phyloP scores from a whole-genome alignment of 257 asterid genomes.

The Solanum pinnatisectum region DNA sequence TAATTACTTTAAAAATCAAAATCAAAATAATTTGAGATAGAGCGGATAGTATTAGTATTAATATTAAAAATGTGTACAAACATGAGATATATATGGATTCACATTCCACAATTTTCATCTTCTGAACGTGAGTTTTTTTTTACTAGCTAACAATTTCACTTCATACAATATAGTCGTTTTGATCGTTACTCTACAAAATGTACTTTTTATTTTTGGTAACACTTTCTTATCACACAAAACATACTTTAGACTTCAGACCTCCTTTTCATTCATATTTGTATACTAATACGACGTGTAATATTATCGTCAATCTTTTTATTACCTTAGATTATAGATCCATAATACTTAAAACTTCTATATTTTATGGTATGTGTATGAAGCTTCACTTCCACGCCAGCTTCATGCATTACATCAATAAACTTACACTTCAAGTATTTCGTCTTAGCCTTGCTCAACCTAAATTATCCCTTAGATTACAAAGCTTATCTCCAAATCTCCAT shows the following conservation, averaged over 20 bases:
- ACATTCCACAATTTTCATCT: no score
- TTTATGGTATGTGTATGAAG: no score
- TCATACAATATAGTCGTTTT: background rate
- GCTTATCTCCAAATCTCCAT: background rate
- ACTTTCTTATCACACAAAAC: background rate
- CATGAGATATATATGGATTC: background rate
- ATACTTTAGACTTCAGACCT: background rate
- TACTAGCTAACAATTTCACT: background rate
- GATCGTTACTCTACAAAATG: background rate
- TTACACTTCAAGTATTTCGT: background rate
- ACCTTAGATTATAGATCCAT: no score
- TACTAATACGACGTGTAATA: no score
- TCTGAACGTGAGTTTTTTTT: background rate
- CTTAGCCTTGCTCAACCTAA: background rate
- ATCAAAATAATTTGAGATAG: no score
- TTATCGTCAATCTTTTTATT: rapidly evolving
- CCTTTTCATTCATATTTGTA: background rate
- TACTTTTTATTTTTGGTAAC: background rate
- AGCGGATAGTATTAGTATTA: no score
- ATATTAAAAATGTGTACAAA: no score
- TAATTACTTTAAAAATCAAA: no score
- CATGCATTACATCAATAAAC: no score
- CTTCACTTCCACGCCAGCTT: background rate
- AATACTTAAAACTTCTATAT: no score
- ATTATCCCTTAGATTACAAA: background rate